phyloP scores from a whole-genome alignment of 805 yeast species.

The Yamadazyma phyllophila region DNA sequence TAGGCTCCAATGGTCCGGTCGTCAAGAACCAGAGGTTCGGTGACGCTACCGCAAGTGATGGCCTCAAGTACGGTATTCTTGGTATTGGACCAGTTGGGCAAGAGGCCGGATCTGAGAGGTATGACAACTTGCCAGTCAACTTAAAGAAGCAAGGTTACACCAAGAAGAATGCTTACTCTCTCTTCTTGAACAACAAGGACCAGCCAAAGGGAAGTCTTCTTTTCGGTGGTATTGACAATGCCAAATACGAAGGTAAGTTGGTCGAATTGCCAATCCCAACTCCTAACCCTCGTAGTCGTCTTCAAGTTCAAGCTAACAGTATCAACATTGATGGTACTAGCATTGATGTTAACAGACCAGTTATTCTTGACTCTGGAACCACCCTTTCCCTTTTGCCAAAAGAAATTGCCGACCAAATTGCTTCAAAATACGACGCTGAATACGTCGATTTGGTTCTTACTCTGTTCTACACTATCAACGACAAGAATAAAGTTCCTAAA shows the following conservation, averaged over 20 bases:
- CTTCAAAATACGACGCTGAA: constrained; percentile 38
- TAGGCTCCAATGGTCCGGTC: constrained; percentile 11
- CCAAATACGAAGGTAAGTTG: constrained; percentile 20
- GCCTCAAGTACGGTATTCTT: constrained; percentile 14
- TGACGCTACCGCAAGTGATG: constrained; percentile 11
- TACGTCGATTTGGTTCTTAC: constrained; percentile 22
- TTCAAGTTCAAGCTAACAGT: constrained; percentile 18
- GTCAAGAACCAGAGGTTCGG: constrained; percentile 15
- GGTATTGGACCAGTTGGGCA: constrained; percentile 15
- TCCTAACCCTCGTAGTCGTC: constrained; percentile 29
- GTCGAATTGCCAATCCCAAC: constrained; percentile 19
- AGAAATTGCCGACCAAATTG: constrained; percentile 29
- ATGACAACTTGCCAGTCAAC: constrained; percentile 32
- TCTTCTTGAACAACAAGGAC: constrained; percentile 27
- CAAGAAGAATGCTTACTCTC: constrained; percentile 34
- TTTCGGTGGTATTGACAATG: constrained; percentile 33
- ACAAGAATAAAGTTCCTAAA: not conserved
- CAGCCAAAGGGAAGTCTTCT: constrained; percentile 23
- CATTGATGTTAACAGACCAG: not conserved
- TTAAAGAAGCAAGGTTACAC: constrained; percentile 34
- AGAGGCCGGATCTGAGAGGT: constrained; percentile 13
- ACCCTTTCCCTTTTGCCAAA: constrained; percentile 41
- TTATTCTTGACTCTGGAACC: constrained; percentile 28
- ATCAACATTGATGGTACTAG: constrained; percentile 19
- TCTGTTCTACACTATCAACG: constrained; percentile 4